A percentile compares a stretch with the other conserved stretches of the same genome.
Evolutionary conservation across 2,329 filamentous ascomycete genomes (phyloP).

Genomic region (Nakataea oryzae): DNA sequence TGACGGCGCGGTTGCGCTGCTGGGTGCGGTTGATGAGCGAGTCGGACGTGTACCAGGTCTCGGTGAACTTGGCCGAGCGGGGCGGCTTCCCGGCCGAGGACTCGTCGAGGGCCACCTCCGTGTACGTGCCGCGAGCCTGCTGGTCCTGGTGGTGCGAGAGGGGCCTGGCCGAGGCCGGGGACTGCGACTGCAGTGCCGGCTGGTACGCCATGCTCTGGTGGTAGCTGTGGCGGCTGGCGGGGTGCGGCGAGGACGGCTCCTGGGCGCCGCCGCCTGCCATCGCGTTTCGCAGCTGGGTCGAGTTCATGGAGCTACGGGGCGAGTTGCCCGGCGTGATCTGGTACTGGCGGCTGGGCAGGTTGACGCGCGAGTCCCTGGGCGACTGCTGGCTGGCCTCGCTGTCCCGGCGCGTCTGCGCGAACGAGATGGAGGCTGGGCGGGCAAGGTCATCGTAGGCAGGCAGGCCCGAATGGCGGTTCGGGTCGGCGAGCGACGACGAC

Average conservation of each 20-base stretch:
- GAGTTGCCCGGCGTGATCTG: slow-evolving; percentile 34
- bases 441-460: slow-evolving; percentile 28
- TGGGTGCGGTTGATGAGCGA: slow-evolving; percentile 44
- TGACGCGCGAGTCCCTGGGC: slow-evolving; percentile 41
- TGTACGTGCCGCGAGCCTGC: slow-evolving; percentile 32
- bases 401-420: slow-evolving; percentile 64
- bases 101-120: slow-evolving; percentile 36
- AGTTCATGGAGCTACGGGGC: slow-evolving; percentile 29
- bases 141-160: slow-evolving; percentile 9
- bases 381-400: slow-evolving; percentile 40
- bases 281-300: slow-evolving; percentile 10
- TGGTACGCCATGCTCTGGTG: slow-evolving; percentile 11
- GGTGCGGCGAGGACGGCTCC: slow-evolving; percentile 22
- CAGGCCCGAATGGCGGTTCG: slow-evolving; percentile 29
- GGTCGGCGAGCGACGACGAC: slow-evolving; percentile 29
- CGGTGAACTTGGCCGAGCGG: slow-evolving; percentile 37
- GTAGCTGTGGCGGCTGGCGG: slow-evolving; percentile 1
- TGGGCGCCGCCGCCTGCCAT: slow-evolving; percentile 24
- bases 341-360: slow-evolving; percentile 46
- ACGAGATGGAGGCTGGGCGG: slow-evolving; percentile 54
- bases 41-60: slow-evolving; percentile 44
- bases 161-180: neutral
- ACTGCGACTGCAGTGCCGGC: neutral
- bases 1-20: slow-evolving; percentile 35
- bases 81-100: slow-evolving; percentile 6